Evolutionary conservation across 345 rosid species (phyloP).

Genomic region (Lumnitzera littorea): DNA sequence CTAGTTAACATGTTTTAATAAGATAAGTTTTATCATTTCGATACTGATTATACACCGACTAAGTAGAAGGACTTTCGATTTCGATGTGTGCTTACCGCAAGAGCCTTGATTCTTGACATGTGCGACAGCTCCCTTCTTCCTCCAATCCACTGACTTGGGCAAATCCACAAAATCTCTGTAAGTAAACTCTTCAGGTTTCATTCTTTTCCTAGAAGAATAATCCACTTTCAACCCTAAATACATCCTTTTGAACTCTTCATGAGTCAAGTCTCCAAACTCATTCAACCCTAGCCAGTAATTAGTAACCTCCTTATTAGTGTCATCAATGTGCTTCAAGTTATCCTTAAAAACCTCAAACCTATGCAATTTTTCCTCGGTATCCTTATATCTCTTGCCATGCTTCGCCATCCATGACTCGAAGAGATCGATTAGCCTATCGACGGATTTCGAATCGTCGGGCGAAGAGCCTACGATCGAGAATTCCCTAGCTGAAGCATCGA

Average conservation of each 20-base stretch:
- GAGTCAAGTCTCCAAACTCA: constrained; percentile 71
- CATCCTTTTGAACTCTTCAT: constrained; percentile 64
- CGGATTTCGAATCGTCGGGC: constrained; percentile 48
- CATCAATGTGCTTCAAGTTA: constrained; percentile 71
- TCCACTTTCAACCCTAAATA: constrained; percentile 47
- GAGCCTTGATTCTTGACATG: constrained; percentile 74
- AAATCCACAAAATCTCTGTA: constrained; percentile 31
- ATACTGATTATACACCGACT: too few species aligned
- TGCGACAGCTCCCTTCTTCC: constrained; percentile 67
- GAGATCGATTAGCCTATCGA: constrained; percentile 44
- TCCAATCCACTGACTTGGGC: constrained; percentile 79
- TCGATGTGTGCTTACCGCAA: constrained; percentile 38
- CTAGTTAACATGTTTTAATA: too few species aligned
- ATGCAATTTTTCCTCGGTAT: constrained; percentile 52
- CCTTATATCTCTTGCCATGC: constrained; percentile 51
- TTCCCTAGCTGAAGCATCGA: constrained; percentile 31
- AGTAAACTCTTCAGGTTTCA: constrained; percentile 22
- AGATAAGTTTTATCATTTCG: too few species aligned
- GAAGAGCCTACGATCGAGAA: constrained; percentile 77
- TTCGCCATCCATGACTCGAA: constrained; percentile 71
- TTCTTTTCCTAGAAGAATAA: constrained; percentile 10
- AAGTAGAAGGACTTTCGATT: not conserved
- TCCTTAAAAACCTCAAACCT: constrained; percentile 68
- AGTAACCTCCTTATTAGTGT: constrained; percentile 51
- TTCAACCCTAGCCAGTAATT: constrained; percentile 74